phyloP scores from a whole-genome alignment of 116 monocot genomes.

The Papilionanthe hybrid region DNA sequence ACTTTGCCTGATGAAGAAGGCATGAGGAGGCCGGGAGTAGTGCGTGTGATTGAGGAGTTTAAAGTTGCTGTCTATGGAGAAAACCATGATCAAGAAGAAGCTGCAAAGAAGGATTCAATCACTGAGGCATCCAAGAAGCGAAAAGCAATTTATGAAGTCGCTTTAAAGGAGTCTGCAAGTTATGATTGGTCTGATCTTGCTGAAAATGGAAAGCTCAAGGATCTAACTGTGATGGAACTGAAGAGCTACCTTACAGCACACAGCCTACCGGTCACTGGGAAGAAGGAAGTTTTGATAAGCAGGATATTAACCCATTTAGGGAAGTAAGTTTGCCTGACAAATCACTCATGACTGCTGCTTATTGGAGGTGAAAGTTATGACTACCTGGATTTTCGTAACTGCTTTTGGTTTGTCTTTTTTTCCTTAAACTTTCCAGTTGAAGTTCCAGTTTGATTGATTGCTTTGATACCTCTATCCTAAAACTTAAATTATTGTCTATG shows the following conservation, averaged over 20 bases:
- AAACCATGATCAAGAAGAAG: slow-evolving; percentile 78
- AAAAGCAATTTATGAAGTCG: slow-evolving; percentile 59
- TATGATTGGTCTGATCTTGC: slow-evolving; percentile 86
- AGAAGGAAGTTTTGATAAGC: slow-evolving; percentile 78
- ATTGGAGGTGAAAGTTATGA: too few relatives aligned
- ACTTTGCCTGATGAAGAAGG: slow-evolving; percentile 96
- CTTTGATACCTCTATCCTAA: too few relatives aligned
- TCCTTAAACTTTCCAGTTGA: too few relatives aligned
- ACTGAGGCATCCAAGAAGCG: slow-evolving; percentile 62
- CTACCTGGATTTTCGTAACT: too few relatives aligned
- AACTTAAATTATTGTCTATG: too few relatives aligned
- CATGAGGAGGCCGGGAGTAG: slow-evolving; percentile 73
- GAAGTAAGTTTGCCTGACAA: slow-evolving; percentile 27
- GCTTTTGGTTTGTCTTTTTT: too few relatives aligned
- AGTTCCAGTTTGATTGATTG: too few relatives aligned
- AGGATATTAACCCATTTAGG: slow-evolving; percentile 87
- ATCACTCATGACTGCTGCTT: too few relatives aligned
- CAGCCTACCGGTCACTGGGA: slow-evolving; percentile 67
- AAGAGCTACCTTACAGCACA: slow-evolving; percentile 78
- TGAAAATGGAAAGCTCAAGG: slow-evolving; percentile 90
- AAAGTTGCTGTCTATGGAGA: slow-evolving; percentile 80
- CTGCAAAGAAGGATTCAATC: slow-evolving; percentile 23
- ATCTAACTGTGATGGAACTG: slow-evolving; percentile 72
- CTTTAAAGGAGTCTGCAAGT: slow-evolving; percentile 34
- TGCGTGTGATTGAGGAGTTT: slow-evolving; percentile 64